phyloP scores from a whole-genome alignment of 768 basidiomycete species.

The Auriscalpium vulgare region DNA sequence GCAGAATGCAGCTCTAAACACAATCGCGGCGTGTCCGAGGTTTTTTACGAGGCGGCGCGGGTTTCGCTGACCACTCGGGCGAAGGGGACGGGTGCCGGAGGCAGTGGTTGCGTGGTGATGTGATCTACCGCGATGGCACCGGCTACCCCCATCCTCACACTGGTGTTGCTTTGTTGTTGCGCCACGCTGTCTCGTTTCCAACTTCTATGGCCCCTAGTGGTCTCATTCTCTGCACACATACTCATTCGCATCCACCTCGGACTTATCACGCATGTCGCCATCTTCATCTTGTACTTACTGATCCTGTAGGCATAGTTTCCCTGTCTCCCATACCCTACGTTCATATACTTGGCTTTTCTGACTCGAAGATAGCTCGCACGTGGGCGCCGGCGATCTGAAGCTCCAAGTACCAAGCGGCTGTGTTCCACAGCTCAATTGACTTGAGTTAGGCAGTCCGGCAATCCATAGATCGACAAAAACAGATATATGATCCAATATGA shows the following conservation, averaged over 20 bases:
- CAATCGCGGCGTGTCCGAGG: constrained; percentile 89
- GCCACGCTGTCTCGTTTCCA: not conserved
- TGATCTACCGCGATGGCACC: constrained; percentile 23
- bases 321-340: not conserved
- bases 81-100: constrained; percentile 44
- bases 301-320: not conserved
- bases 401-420: too few relatives aligned
- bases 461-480: not conserved
- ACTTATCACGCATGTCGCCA: not conserved
- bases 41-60: constrained; percentile 86
- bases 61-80: constrained; percentile 71
- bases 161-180: not conserved
- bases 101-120: constrained; percentile 46
- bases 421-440: too few relatives aligned
- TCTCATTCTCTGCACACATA: not conserved
- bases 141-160: too few relatives aligned
- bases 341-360: too few relatives aligned
- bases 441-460: too few relatives aligned
- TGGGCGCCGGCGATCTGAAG: too few relatives aligned
- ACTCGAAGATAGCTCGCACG: too few relatives aligned
- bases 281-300: not conserved
- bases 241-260: not conserved
- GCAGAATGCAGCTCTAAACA: constrained; percentile 97
- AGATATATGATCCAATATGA: not conserved
- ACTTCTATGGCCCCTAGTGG: not conserved